Evolutionary conservation across 345 rosid genomes (phyloP).

Genomic region (Eucalyptus tenuipes): DNA sequence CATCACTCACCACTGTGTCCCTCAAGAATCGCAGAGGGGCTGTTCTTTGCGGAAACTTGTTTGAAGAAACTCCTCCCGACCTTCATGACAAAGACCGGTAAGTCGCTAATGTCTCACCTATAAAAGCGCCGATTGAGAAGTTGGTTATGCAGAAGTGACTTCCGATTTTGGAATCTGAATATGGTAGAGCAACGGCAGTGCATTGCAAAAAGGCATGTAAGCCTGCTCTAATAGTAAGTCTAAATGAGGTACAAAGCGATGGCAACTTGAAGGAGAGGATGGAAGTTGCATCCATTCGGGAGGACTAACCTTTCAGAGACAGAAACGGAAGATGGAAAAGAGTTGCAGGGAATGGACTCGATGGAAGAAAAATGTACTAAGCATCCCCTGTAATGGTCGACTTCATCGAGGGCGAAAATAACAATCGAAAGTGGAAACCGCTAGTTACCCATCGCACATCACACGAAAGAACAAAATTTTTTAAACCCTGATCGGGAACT

Average conservation of each 20-base stretch:
- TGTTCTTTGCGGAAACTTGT: neutral
- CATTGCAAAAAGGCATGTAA: neutral
- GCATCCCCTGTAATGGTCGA: neutral
- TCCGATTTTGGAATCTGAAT: neutral
- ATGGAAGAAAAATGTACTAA: neutral
- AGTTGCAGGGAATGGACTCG: neutral
- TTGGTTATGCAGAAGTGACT: neutral
- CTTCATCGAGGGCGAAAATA: neutral
- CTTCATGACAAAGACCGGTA: neutral
- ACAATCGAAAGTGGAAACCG: neutral
- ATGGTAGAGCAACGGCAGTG: neutral
- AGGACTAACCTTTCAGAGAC: neutral
- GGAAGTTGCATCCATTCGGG: neutral
- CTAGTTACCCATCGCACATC: neutral
- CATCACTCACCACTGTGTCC: neutral
- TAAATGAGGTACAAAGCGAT: neutral
- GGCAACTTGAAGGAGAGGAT: neutral
- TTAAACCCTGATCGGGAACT: neutral
- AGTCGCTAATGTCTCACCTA: neutral
- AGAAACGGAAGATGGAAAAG: neutral
- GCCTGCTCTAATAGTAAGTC: neutral
- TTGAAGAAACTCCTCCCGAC: neutral
- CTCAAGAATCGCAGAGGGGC: neutral
- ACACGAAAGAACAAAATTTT: neutral
- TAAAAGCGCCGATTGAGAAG: neutral